Evolutionary conservation across 768 basidiomycete species (phyloP), one percentile per base, ranked within the genome.

Genomic region (Boletus reticuloceps): DNA sequence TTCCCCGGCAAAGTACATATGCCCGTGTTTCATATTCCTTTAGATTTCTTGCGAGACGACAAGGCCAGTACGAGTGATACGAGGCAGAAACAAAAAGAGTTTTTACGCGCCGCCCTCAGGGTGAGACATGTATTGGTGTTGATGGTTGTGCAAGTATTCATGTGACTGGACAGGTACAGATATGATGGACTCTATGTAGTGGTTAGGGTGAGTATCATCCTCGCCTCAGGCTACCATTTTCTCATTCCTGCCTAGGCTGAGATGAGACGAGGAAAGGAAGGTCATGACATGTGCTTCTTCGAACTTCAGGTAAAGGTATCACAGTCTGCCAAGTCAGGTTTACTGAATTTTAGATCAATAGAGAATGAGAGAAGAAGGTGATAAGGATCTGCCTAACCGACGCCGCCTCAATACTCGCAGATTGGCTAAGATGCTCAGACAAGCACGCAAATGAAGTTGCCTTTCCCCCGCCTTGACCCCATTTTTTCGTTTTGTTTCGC

Each of bases 61-160:
- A 32, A 63, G 61, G 17, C 75, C 74, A 0, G 73, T 77, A 1
- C 70, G 76, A 41, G 76, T 77, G 12, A 42, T 75, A 29, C 66
- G 76, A n/a, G 76, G 76, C 22, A 61, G 22, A 25, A 63, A 44
- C 19, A 12, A 31, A 0, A 5, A n/a, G 2, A 67, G 43, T 37
- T 25, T 17, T 47, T 71, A 66, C 36, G 40, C 71, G 5, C 69
- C 69, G 0, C 0, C 19, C 1, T 12, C 19, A 19, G 71, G 69
- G 71, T 72, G 40, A 58, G 63, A 22, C 25, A 40, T 22, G 1
- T 17, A 11, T 7, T 16, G 13, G 31, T 19, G 9, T 46, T 10
- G 17, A 27, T 31, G 7, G 38, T 22, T 20, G 19, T 36, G 13
- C 32, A 27, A 40, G 3, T 16, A 44, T 43, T 56, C 25, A 65